Conservation (phyloP, 2,329 filamentous ascomycete species). For the Talaromyces marneffei region DNA sequence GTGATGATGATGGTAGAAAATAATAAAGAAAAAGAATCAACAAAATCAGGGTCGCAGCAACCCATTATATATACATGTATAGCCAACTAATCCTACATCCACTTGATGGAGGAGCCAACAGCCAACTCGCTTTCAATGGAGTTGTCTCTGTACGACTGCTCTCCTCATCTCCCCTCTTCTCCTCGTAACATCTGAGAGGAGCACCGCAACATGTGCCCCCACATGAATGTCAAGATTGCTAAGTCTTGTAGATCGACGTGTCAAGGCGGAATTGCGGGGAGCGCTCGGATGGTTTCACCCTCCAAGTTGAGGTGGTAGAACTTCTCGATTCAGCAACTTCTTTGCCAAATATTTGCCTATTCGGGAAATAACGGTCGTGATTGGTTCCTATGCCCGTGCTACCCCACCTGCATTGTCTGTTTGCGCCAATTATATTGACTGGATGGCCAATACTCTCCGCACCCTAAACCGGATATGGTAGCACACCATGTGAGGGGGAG, state of each 20-base stretch:
- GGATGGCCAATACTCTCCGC: too few relatives aligned
- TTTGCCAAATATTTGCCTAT: background rate
- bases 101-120: too few relatives aligned
- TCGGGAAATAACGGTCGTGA: background rate
- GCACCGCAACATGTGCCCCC: background rate
- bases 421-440: background rate
- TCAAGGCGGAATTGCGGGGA: too few relatives aligned
- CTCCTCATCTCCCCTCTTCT: background rate
- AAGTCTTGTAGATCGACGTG: too few relatives aligned
- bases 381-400: background rate
- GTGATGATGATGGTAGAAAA: background rate
- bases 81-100: background rate
- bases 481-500: constrained; percentile 4
- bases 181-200: background rate
- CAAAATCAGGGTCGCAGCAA: background rate
- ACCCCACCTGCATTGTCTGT: background rate
- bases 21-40: background rate
- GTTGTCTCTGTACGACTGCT: background rate
- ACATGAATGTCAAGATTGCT: background rate
- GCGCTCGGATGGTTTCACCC: background rate
- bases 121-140: background rate
- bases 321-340: background rate
- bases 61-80: constrained; percentile 1
- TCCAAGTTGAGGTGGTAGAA: background rate
- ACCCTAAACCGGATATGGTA: background rate